Conservation (phyloP, 2,329 filamentous ascomycete genomes). For the Colletotrichum sansevieriae region DNA sequence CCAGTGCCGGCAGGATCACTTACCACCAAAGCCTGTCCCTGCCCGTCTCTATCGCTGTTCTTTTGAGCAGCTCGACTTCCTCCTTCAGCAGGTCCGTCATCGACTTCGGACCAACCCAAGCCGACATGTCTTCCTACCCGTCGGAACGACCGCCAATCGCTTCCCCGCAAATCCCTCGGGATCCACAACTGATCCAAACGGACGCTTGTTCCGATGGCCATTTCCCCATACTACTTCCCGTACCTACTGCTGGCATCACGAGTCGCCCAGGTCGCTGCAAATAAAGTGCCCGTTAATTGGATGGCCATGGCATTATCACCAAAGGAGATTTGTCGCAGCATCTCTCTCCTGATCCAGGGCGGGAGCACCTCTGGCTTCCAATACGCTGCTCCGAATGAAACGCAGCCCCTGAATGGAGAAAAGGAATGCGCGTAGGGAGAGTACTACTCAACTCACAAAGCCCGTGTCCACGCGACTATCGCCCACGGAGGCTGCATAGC, state of each 20-base stretch:
- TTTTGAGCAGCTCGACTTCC: constrained; percentile 30
- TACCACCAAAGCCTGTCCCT: constrained; percentile 22
- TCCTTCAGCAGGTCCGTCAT: constrained; percentile 15
- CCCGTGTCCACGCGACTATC: constrained; percentile 37
- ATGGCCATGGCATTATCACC: constrained; percentile 28
- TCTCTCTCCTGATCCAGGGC: constrained; percentile 1
- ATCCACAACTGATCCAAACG: constrained; percentile 15
- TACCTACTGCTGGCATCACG: constrained; percentile 34
- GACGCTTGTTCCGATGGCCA: constrained; percentile 27
- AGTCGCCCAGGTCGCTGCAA: constrained; percentile 29
- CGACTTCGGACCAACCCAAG: constrained; percentile 37
- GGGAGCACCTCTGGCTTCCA: neutral
- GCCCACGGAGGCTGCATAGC: constrained; percentile 36
- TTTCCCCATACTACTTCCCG: constrained; percentile 20
- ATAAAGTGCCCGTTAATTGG: constrained; percentile 35
- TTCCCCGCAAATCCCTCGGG: constrained; percentile 24
- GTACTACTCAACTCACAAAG: constrained; percentile 12
- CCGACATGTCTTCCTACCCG: constrained; percentile 26
- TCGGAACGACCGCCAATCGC: constrained; percentile 40
- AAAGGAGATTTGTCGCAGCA: constrained; percentile 12
- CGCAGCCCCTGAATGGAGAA: constrained; percentile 5
- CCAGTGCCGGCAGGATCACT: constrained; percentile 2
- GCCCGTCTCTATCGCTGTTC: neutral
- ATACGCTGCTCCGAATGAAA: constrained; percentile 5
- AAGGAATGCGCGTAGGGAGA: neutral